phyloP scores from a whole-genome alignment of 805 yeast genomes.

The Clavispora phyllophila region DNA sequence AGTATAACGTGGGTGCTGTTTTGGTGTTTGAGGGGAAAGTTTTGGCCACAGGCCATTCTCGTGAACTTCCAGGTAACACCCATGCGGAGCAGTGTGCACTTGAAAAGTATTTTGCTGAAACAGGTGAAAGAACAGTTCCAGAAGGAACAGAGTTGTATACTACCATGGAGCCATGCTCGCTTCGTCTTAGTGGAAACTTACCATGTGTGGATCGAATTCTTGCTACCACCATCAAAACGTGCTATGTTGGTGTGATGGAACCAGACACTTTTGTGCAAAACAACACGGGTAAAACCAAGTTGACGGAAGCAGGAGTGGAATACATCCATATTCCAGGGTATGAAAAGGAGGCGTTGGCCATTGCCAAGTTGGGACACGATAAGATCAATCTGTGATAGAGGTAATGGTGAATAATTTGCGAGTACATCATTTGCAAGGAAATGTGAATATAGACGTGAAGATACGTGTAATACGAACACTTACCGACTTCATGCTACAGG shows the following conservation, averaged over 20 bases:
- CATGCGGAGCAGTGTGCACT: constrained; percentile 97
- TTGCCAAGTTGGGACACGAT: constrained; percentile 73
- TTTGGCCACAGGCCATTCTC: constrained; percentile 78
- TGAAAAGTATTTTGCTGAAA: constrained; percentile 54
- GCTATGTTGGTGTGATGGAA: constrained; percentile 88
- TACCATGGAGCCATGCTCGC: constrained; percentile 96
- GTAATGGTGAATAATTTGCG: too few relatives aligned
- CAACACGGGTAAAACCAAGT: constrained; percentile 56
- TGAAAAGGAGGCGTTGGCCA: constrained; percentile 60
- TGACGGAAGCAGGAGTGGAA: constrained; percentile 55
- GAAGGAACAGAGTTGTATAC: constrained; percentile 79
- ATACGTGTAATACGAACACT: too few relatives aligned
- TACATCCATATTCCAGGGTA: constrained; percentile 81
- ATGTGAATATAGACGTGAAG: too few relatives aligned
- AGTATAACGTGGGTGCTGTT: constrained; percentile 92
- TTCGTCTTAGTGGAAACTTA: constrained; percentile 78
- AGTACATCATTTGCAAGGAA: too few relatives aligned
- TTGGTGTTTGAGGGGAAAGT: constrained; percentile 57
- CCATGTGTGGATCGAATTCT: constrained; percentile 86
- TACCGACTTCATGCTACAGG: too few relatives aligned
- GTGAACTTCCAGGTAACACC: constrained; percentile 91
- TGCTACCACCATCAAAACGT: constrained; percentile 53
- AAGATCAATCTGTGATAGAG: constrained; percentile 10
- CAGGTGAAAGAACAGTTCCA: constrained; percentile 47
- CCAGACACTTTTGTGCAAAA: constrained; percentile 84